These are phyloP conservation scores for Xerophyta viscosa DNA, from an alignment of 106 monocot species.

Conservation along the genomic window DNA sequence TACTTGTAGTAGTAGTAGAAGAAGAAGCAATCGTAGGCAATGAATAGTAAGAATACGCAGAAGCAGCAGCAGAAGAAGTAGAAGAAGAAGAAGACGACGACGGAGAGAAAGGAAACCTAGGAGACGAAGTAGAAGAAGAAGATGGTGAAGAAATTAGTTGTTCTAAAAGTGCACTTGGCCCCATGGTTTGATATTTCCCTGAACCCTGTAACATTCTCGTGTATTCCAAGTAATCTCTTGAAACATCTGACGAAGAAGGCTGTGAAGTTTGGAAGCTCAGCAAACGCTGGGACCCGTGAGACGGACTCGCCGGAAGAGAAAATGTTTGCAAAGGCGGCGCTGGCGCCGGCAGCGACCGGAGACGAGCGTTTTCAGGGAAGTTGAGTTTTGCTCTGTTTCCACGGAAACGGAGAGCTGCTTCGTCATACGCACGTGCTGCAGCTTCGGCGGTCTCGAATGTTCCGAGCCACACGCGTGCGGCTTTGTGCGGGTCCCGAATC, in stretches of 20 bases:
- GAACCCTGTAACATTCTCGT: not conserved
- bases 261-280: too few species aligned
- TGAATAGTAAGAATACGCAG: not conserved
- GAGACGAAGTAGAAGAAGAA: not conserved
- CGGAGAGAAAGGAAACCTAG: not conserved
- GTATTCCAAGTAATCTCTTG: constrained; percentile 3
- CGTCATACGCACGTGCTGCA: constrained; percentile 59
- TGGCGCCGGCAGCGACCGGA: not conserved
- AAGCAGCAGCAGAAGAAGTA: not conserved
- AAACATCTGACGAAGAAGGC: not conserved
- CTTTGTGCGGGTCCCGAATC: constrained; percentile 49
- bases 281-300: too few species aligned
- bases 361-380: constrained; percentile 49
- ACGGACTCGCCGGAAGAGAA: too few species aligned
- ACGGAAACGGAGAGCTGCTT: constrained; percentile 55
- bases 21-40: not conserved
- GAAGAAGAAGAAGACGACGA: not conserved
- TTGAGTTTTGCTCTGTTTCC: constrained; percentile 61
- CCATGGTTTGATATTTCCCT: not conserved
- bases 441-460: constrained; percentile 66
- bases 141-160: not conserved
- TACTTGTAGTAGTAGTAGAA: not conserved
- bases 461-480: constrained; percentile 68
- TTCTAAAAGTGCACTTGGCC: not conserved
- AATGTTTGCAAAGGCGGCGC: too few species aligned